Evolutionary conservation across 306 rosid genomes (phyloP), one percentile per base, ranked within the genome.

Genomic region (Vigna radiata): DNA sequence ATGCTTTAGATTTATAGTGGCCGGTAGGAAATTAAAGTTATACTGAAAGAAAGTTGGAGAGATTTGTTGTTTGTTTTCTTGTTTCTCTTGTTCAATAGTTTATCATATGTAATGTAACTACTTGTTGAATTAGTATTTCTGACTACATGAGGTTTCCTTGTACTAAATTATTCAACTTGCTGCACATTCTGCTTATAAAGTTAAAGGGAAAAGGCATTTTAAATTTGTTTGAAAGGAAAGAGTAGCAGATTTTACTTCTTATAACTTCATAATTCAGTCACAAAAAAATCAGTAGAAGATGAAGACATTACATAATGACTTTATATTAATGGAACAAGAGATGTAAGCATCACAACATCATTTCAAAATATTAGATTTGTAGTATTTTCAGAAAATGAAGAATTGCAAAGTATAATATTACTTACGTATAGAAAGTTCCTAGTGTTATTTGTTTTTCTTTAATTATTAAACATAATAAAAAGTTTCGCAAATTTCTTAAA

Each of bases 1-100:
- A 36, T 64, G 77, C 36, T 68, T 68, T 55, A 62, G 79, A 60
- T 63, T 74, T 61, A 37, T 55, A 54, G 37, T 44, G 76, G 13
- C n/a, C 10, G 17, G 55, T 39, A 52, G 73, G 62, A 55, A 64
- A 17, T 79, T 74, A 37, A 52, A 49, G 53, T 67, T 79, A 76
- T 69, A 81, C 41, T 76, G 61, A 77, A 79, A 77, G 80, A 49
- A 77, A 5, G 68, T 18, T 31, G 44, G 72, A 43, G 39, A 55
- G 27, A 43, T 68, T 53, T 41, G 18, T 70, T 18, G 60, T 18
- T 49, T 29, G 65, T 13, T 21, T 74, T 27, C 43, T 1, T 61
- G 44, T 61, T 31, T 29, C 44, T 5, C 39, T 64, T 64, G 9
- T 62, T 14, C 6, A 75, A 27, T 75, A 44, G 70, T 48, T 76